Base-by-base conservation (phyloP, 192 early-diverging fungal species). In the Coemansia sp. region DNA sequence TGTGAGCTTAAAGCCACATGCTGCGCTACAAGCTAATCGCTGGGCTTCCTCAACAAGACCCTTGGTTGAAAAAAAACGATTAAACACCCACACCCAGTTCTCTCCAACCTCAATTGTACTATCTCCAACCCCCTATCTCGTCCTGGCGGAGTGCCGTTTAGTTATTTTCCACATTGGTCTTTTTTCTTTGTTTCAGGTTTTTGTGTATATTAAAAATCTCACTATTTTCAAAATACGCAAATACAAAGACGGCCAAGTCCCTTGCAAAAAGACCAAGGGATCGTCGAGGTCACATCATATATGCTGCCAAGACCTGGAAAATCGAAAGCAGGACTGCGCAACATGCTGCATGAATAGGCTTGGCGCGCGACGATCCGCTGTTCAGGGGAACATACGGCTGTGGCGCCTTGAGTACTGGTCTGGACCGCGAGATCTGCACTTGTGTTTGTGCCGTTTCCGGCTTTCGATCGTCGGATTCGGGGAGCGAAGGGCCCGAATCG, bases 341-440 rank as follows among this genome's bases (percentile, higher is more conserved):
- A 16, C 16, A 21, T 7, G 43, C 33, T 56, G 54, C 54, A 56
- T 42, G 11, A 27, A 43, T 42, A 42, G 54, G 40, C 54, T 56
- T 56, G 54, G 54, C 54, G 24, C 27, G 19, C 24, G 54, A 12
- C n/a, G 54, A 56, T 56, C 54, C 38, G 6, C 10, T 32, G 18
- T 14, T 19, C 24, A 31, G 16, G n/a, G 54, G 35, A 3, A 31
- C 11, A 27, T 51, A 60, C 30, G 38, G 12, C 19, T 28, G 30
- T 54, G 32, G 24, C 21, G 48, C 31, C 4, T 54, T 21, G 5
- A 47, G 21, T 0, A 24, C 24, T 5, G 6, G 30, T 23, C 9
- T 40, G 35, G 35, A 9, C 27, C 11, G 7, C n/a, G 24, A 19
- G 6, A 44, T n/a, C 19, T n/a, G 2, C 10, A 14, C n/a, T 40